A percentile compares a stretch with the other conserved stretches of the same genome.
Evolutionary conservation across 1,139 yeast species (phyloP).

Genomic region (Lizanozyma gosingica): DNA sequence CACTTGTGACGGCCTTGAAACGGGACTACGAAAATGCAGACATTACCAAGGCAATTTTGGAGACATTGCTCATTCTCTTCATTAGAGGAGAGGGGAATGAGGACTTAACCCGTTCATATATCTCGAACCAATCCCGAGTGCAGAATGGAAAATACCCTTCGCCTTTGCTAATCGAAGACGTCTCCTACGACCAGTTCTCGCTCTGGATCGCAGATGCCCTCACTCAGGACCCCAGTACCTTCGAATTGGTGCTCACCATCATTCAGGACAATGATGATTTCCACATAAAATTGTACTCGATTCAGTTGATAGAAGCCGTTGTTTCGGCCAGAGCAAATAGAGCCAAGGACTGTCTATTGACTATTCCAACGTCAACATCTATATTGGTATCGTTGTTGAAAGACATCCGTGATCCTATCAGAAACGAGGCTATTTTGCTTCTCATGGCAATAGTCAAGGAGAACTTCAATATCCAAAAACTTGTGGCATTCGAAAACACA

Average conservation of each 20-base stretch:
- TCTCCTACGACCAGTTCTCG: slow-evolving; percentile 71
- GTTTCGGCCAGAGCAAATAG: slow-evolving; percentile 67
- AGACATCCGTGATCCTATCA: slow-evolving; percentile 76
- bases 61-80: slow-evolving; percentile 74
- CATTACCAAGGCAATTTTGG: slow-evolving; percentile 75
- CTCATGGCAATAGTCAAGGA: slow-evolving; percentile 75
- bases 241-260: slow-evolving; percentile 50
- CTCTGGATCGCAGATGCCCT: slow-evolving; percentile 94
- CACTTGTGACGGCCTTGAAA: slow-evolving; percentile 58
- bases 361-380: slow-evolving; percentile 74
- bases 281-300: slow-evolving; percentile 68
- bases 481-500: slow-evolving; percentile 91
- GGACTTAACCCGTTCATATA: slow-evolving; percentile 59
- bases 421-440: slow-evolving; percentile 81
- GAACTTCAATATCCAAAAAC: slow-evolving; percentile 79
- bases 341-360: slow-evolving; percentile 65
- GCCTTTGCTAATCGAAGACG: slow-evolving; percentile 56
- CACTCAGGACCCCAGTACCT: slow-evolving; percentile 56
- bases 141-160: slow-evolving; percentile 80
- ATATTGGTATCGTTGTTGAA: slow-evolving; percentile 60
- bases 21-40: slow-evolving; percentile 62
- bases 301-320: slow-evolving; percentile 80
- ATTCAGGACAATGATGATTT: slow-evolving; percentile 49
- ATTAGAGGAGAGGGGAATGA: slow-evolving; percentile 46
- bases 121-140: slow-evolving; percentile 66